Conservation (phyloP, 1,284 basidiomycete species). For the Pascua guehoae region DNA sequence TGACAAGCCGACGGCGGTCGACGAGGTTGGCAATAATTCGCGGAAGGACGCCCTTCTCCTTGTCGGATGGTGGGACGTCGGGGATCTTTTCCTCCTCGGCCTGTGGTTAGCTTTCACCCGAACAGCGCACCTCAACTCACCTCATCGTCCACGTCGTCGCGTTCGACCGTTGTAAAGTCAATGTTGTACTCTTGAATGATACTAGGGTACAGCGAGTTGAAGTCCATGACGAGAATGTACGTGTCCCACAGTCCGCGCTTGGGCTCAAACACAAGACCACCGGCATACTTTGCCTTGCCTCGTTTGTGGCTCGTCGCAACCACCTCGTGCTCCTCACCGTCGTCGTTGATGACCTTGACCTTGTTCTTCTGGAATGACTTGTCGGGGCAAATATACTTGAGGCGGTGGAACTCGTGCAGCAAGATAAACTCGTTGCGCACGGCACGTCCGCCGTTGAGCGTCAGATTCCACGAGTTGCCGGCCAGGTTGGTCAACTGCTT, state of each 20-base stretch:
- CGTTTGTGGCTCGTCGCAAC: constrained; percentile 58
- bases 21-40: constrained; percentile 94
- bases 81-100: constrained; percentile 77
- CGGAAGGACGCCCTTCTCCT: constrained; percentile 83
- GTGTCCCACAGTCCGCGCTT: constrained; percentile 96
- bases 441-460: constrained; percentile 89
- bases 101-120: constrained; percentile 11
- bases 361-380: constrained; percentile 70
- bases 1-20: constrained; percentile 82
- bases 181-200: constrained; percentile 99
- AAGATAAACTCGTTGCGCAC: constrained; percentile 99
- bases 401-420: constrained; percentile 92
- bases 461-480: constrained; percentile 97
- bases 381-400: constrained; percentile 96
- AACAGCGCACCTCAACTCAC: constrained; percentile 46
- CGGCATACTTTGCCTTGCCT: constrained; percentile 95
- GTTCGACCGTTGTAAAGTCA: constrained; percentile 94
- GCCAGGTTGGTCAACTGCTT: constrained; percentile 95
- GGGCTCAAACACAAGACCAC: constrained; percentile 96
- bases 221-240: constrained; percentile 98
- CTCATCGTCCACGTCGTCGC: constrained; percentile 56
- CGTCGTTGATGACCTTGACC: constrained; percentile 38
- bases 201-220: constrained; percentile 98
- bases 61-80: constrained; percentile 72
- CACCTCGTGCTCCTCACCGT: constrained; percentile 58